phyloP scores from a whole-genome alignment of 2,329 filamentous ascomycete genomes.

The Botrytis elliptica region DNA sequence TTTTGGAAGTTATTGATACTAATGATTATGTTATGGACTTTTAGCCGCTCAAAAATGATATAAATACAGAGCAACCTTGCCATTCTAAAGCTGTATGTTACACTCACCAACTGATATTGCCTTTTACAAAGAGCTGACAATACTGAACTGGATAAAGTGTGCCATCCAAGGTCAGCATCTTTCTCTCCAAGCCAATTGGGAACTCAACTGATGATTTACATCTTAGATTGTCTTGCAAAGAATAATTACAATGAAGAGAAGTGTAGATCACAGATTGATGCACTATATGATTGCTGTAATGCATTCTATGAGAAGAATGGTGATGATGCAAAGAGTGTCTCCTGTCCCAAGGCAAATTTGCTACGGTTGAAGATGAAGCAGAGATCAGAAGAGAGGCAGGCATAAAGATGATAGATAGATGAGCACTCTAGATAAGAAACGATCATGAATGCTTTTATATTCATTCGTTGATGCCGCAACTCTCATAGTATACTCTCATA shows the following conservation, averaged over 20 bases:
- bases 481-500: not conserved
- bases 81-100: constrained; percentile 75
- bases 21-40: not conserved
- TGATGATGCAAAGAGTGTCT: constrained; percentile 71
- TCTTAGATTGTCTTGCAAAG: constrained; percentile 74
- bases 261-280: constrained; percentile 75
- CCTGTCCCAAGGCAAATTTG: constrained; percentile 80
- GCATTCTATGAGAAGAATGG: constrained; percentile 81
- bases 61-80: constrained; percentile 63
- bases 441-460: not conserved
- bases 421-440: not conserved
- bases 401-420: not conserved
- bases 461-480: not conserved
- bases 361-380: constrained; percentile 85
- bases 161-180: constrained; percentile 74
- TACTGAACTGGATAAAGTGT: constrained; percentile 55
- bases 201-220: constrained; percentile 12
- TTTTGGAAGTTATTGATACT: constrained; percentile 19
- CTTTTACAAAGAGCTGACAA: constrained; percentile 7
- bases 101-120: not conserved
- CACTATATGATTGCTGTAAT: constrained; percentile 91
- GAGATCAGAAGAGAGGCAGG: constrained; percentile 34
- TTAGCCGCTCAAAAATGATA: constrained; percentile 62
- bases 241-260: constrained; percentile 84
- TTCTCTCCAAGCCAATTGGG: not conserved